Conservation (phyloP, 1,139 yeast genomes). For the Casaregolazyma lundiana region DNA sequence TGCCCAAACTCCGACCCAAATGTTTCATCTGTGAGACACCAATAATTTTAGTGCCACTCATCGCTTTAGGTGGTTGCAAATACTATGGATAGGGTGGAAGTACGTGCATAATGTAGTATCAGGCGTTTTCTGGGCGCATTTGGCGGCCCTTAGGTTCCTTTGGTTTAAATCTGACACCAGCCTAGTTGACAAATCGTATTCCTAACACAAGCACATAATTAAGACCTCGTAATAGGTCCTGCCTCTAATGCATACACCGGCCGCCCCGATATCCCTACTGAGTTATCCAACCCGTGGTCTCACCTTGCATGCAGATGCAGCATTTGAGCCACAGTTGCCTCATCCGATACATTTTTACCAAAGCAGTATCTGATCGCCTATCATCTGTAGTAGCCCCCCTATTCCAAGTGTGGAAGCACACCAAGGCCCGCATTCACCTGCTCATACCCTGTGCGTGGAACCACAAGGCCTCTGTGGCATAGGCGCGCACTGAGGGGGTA, state of each 20-base stretch:
- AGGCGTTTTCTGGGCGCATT: no score
- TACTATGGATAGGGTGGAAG: no score
- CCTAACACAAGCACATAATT: no score
- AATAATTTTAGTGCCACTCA: no score
- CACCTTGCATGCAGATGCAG: neutral
- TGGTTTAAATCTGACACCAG: no score
- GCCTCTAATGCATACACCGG: no score
- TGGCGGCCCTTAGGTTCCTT: no score
- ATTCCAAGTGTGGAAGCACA: neutral
- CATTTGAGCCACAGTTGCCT: neutral
- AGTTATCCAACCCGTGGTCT: neutral
- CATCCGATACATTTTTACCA: neutral
- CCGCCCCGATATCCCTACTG: no score
- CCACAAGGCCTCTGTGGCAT: slow-evolving; percentile 94
- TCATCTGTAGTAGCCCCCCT: neutral
- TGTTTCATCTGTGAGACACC: neutral
- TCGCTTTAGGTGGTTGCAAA: no score
- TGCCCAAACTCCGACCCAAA: neutral
- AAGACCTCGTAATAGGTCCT: no score
- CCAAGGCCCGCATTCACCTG: neutral
- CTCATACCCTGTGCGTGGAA: slow-evolving; percentile 60
- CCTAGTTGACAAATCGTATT: no score
- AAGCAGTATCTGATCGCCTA: neutral
- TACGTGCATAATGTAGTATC: neutral
- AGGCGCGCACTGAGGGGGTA: slow-evolving; percentile 72